Evolutionary conservation across 2,329 filamentous ascomycete genomes (phyloP).

Genomic region (Talaromyces atroroseus): DNA sequence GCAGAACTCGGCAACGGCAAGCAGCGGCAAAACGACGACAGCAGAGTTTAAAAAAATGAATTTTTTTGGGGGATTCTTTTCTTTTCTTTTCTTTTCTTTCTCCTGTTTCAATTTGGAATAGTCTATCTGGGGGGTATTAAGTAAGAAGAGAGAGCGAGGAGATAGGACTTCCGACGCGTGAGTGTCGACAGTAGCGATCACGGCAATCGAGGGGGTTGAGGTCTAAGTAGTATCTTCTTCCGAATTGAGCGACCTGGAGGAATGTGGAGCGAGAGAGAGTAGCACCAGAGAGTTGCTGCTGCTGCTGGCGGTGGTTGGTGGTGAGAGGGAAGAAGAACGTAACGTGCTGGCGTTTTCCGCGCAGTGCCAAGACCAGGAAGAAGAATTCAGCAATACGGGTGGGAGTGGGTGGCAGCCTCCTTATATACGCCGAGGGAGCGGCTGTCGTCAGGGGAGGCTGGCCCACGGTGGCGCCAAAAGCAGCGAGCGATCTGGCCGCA

Average conservation of each 20-base stretch:
- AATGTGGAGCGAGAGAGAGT: constrained; percentile 19
- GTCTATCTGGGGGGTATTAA: constrained; percentile 22
- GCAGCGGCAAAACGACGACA: neutral
- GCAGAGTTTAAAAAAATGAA: neutral
- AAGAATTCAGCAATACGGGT: constrained; percentile 24
- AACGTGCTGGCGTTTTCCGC: constrained; percentile 27
- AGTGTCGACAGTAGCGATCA: constrained; percentile 4
- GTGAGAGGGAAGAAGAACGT: constrained; percentile 23
- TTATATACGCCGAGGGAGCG: constrained; percentile 29
- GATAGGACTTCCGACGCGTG: constrained; percentile 17
- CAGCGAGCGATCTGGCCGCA: constrained; percentile 20
- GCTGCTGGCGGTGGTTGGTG: constrained; percentile 15
- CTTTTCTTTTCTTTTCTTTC: constrained; percentile 17
- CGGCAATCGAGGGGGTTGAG: neutral
- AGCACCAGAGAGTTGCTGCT: constrained; percentile 10
- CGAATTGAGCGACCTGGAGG: neutral
- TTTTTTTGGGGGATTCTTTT: constrained; percentile 1
- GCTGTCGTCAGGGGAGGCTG: constrained; percentile 33
- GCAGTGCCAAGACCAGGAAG: constrained; percentile 38
- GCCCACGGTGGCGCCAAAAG: constrained; percentile 34
- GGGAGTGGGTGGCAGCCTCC: constrained; percentile 34
- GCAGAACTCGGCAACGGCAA: constrained; percentile 17
- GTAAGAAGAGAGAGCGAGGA: constrained; percentile 1
- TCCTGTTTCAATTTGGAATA: constrained; percentile 17
- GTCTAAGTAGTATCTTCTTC: neutral